Percentiles rank a stretch among this genome's conserved stretches.
phyloP scores from a whole-genome alignment of 2,329 filamentous ascomycete genomes.

The Alternaria ethzedia region DNA sequence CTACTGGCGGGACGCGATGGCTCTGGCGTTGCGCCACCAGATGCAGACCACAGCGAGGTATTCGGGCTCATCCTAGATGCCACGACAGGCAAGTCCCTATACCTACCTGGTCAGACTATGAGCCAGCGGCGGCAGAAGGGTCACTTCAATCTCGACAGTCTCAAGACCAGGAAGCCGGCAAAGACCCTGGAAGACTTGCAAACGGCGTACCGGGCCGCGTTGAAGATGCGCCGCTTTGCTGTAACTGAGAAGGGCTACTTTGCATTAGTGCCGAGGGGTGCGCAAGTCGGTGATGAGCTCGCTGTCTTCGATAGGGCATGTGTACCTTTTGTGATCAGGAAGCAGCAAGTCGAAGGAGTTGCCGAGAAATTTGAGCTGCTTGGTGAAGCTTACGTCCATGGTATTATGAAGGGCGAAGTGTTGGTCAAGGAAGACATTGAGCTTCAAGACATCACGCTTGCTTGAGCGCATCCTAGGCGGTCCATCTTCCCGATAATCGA shows the following conservation, averaged over 20 bases:
- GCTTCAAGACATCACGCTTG: constrained; percentile 17
- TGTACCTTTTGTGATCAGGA: constrained; percentile 28
- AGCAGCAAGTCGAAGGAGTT: not conserved
- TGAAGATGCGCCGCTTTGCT: constrained; percentile 30
- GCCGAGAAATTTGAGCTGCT: constrained; percentile 17
- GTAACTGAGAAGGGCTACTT: constrained; percentile 29
- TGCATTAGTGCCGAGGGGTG: constrained; percentile 28
- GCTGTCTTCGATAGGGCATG: constrained; percentile 26
- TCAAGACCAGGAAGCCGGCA: constrained; percentile 22
- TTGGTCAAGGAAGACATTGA: constrained; percentile 9
- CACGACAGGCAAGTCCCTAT: constrained; percentile 16
- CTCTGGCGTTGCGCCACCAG: constrained; percentile 14
- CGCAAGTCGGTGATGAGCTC: constrained; percentile 19
- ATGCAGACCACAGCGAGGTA: constrained; percentile 27
- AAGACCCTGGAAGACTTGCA: constrained; percentile 21
- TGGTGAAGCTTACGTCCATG: constrained; percentile 33
- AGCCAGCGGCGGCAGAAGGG: constrained; percentile 26
- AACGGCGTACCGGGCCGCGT: constrained; percentile 19
- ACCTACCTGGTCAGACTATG: constrained; percentile 29
- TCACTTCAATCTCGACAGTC: constrained; percentile 26
- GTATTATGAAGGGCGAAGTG: constrained; percentile 30
- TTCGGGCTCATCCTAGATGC: constrained; percentile 31
- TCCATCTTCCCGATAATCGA: not conserved
- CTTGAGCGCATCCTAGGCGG: not conserved
- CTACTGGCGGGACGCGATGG: constrained; percentile 27